A percentile compares a stretch with the other conserved stretches of the same genome.
Conservation (phyloP, 495 filamentous ascomycete species). For the Xanthoparmelia taractica region DNA sequence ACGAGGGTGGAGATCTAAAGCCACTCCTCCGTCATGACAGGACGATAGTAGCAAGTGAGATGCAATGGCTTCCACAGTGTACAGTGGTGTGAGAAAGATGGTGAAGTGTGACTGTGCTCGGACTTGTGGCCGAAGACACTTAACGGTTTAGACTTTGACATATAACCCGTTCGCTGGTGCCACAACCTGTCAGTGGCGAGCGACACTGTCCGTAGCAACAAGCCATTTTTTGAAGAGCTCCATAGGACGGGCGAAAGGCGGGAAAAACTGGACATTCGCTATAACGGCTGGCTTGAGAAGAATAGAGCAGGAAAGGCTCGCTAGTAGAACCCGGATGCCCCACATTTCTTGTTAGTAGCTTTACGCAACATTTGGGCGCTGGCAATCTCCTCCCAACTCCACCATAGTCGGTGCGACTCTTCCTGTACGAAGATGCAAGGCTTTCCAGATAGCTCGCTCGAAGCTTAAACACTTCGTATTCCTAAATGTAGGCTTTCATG, state of each 20-base stretch:
- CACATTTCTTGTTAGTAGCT: neutral
- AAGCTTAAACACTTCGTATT: neutral
- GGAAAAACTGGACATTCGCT: neutral
- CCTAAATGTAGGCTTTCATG: neutral
- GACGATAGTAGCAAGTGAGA: neutral
- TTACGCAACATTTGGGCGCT: neutral
- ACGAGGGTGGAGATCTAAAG: neutral
- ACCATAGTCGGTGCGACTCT: neutral
- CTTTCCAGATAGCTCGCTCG: neutral
- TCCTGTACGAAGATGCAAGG: neutral
- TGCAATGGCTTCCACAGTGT: neutral
- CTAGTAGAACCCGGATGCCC: neutral
- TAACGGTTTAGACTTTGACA: neutral
- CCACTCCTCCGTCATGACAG: neutral
- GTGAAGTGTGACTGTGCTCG: neutral
- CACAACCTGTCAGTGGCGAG: neutral
- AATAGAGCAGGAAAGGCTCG: neutral
- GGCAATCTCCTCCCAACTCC: neutral
- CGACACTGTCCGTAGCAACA: neutral
- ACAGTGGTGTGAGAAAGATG: neutral
- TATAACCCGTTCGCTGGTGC: neutral
- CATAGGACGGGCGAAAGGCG: neutral
- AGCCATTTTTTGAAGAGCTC: neutral
- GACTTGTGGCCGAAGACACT: neutral
- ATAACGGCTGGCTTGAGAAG: conserved; percentile 1